Base-by-base conservation (phyloP, 2,329 filamentous ascomycete genomes). In the Harringtonia aguacate region DNA sequence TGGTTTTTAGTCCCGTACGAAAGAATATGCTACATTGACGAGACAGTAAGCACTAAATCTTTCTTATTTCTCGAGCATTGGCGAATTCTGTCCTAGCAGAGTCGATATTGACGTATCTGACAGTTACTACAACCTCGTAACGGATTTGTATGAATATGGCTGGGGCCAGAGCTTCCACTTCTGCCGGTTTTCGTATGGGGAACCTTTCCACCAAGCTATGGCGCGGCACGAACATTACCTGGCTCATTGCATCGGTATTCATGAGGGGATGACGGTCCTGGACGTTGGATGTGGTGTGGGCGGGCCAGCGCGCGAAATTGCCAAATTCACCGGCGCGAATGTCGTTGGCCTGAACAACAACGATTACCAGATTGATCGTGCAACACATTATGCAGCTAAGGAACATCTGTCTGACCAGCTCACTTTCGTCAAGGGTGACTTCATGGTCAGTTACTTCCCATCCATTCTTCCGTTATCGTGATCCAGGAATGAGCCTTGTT, bases 131-230 rank as follows among this genome's bases (percentile, higher is more conserved):
- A 94, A 95, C 68, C 78, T 95, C 39, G 88, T 86, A n/a, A 95
- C 89, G 54, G 89, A 95, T 60, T 67, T 95, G 41, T 95, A 95
- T 72, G 92, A 97, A 71, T 92, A 95, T 56, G 92, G 89, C 56
- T 98, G 92, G 89, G 86, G 86, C 49, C 81, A 88, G 58, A 90
- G 83, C 40, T 98, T 98, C 76, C 90, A 98, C 69, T 97, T 98
- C 75, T 94, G 86, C 69, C 87, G 90, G 51, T 95, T 90, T 66
- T 84, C 86, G 44, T 70, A 81, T 54, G 84, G 84, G 60, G 92
- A 98, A 69, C 71, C 79, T 42, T 97, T 97, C 70, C 72, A 79
- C 64, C 86, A 94, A 67, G 89, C 89, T 49, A 90, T 97, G 66
- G 86, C 89, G 53, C 84, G 92, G 47, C 92, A 98, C 61, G 92